phyloP scores from a whole-genome alignment of 495 filamentous ascomycete genomes.

The Aspergillus egyptiacus region DNA sequence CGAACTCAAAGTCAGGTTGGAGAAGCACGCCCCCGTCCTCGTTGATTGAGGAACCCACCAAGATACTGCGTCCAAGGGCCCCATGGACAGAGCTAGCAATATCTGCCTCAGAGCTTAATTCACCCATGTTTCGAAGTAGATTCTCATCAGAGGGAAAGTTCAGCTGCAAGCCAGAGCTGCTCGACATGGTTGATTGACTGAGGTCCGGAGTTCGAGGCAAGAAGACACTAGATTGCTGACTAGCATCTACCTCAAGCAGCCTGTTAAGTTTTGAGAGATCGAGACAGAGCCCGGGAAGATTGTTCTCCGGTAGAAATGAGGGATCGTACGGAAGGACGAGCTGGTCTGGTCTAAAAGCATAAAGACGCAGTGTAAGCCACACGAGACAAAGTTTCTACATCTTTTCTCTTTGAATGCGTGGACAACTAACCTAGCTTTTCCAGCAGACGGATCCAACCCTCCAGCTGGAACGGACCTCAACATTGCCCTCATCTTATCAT shows the following conservation, averaged over 20 bases:
- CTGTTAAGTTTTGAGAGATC: conserved; percentile 36
- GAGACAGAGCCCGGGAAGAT: conserved; percentile 51
- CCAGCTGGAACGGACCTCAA: conserved; percentile 49
- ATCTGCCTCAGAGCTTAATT: conserved; percentile 21
- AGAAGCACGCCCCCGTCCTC: conserved; percentile 49
- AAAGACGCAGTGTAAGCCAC: background rate
- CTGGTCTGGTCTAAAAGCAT: conserved; percentile 59
- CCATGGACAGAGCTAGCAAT: conserved; percentile 22
- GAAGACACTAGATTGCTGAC: conserved; percentile 16
- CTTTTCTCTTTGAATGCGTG: background rate
- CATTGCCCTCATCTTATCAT: conserved; percentile 63
- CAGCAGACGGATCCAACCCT: conserved; percentile 64
- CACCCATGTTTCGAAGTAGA: conserved; percentile 16
- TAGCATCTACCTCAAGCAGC: conserved; percentile 9
- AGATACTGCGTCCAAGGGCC: conserved; percentile 13
- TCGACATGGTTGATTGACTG: conserved; percentile 26
- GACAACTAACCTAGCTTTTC: conserved; percentile 59
- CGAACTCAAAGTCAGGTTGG: conserved; percentile 61
- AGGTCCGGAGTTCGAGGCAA: conserved; percentile 28
- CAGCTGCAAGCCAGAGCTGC: conserved; percentile 26
- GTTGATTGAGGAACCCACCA: conserved; percentile 18
- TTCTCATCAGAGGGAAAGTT: conserved; percentile 29
- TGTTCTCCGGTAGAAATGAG: conserved; percentile 68
- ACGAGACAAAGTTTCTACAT: background rate
- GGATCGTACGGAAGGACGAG: conserved; percentile 80